Evolutionary conservation across 163 green algal genomes (phyloP).

Genomic region (Scenedesmus sp.): DNA sequence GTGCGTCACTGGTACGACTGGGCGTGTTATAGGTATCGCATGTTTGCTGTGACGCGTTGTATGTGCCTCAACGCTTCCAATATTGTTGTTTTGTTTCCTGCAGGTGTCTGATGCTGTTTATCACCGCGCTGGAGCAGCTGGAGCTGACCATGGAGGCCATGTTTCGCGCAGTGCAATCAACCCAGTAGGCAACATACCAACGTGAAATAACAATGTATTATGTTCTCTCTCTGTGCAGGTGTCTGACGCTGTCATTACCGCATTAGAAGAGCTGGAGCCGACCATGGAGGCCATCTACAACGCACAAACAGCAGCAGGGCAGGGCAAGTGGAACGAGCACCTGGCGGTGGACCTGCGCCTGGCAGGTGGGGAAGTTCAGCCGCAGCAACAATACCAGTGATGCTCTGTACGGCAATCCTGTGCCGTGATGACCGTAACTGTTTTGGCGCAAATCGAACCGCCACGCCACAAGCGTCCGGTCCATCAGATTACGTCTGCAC

Average conservation of each 20-base stretch:
- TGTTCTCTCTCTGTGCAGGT: slow-evolving; percentile 1
- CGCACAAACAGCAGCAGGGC: slow-evolving; percentile 67
- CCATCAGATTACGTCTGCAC: too few species aligned
- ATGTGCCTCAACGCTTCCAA: too few species aligned
- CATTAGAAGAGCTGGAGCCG: slow-evolving; percentile 60
- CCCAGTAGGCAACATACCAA: slow-evolving; percentile 69
- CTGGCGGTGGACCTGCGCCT: slow-evolving; percentile 81
- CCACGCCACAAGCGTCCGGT: too few species aligned
- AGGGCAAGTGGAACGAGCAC: slow-evolving; percentile 71
- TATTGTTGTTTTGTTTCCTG: background rate
- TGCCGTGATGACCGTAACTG: too few species aligned
- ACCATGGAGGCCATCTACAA: slow-evolving; percentile 58
- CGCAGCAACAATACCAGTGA: background rate
- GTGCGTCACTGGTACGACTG: background rate
- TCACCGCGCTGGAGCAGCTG: slow-evolving; percentile 39
- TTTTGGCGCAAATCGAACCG: too few species aligned
- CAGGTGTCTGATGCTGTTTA: slow-evolving; percentile 48
- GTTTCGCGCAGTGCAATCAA: slow-evolving; percentile 56
- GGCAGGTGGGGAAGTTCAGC: slow-evolving; percentile 57
- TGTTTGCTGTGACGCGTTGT: too few species aligned
- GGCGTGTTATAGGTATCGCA: too few species aligned
- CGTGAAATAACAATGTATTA: too few species aligned
- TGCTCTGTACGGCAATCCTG: too few species aligned
- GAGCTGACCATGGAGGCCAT: slow-evolving; percentile 57
- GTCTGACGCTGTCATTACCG: slow-evolving; percentile 33